phyloP scores from a whole-genome alignment of 257 asterid species.

The Solanum dulcamara region DNA sequence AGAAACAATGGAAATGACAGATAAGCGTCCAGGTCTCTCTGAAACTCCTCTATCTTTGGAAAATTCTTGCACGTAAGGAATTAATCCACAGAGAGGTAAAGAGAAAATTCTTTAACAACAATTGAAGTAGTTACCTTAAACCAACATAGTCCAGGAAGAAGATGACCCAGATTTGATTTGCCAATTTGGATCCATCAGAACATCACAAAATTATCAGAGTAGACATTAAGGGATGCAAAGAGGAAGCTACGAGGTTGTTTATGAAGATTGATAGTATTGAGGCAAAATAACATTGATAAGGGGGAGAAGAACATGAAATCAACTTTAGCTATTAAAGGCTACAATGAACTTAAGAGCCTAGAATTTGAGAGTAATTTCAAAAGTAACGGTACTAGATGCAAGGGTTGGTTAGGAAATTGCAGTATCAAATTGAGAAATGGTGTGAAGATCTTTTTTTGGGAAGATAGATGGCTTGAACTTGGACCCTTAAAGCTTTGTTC shows the following conservation, averaged over 20 bases:
- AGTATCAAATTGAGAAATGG: no score
- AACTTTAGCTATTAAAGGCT: not conserved
- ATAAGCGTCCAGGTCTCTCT: not conserved
- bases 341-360: not conserved
- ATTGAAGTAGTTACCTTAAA: not conserved
- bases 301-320: not conserved
- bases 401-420: not conserved
- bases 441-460: no score
- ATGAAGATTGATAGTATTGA: not conserved
- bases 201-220: not conserved
- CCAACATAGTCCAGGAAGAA: not conserved
- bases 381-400: not conserved
- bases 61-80: not conserved
- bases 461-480: no score
- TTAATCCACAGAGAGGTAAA: not conserved
- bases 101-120: not conserved
- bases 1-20: not conserved
- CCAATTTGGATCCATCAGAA: not conserved
- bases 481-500: no score
- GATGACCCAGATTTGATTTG: not conserved
- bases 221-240: not conserved
- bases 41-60: not conserved
- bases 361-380: not conserved
- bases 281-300: not conserved
- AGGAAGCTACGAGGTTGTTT: not conserved